These are phyloP conservation scores for Candida boleticola DNA, from an alignment of 805 yeast species.

Conservation along the genomic window DNA sequence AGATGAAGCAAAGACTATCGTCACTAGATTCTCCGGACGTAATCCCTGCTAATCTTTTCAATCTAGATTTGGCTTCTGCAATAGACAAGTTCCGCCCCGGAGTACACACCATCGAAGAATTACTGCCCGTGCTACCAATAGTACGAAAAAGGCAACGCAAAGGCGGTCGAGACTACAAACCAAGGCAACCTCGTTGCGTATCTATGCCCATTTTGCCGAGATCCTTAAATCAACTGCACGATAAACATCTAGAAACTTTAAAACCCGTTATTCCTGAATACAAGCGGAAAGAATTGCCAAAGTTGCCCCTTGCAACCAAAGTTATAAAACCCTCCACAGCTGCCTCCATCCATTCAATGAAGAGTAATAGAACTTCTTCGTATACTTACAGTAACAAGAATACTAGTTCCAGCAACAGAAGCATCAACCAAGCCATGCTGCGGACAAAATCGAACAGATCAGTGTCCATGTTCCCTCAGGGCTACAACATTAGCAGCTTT, in stretches of 20 bases:
- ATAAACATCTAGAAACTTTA: not conserved
- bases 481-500: not conserved
- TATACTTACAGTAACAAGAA: not conserved
- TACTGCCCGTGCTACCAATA: constrained; percentile 9
- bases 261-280: not conserved
- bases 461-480: constrained; percentile 2
- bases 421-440: not conserved
- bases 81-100: constrained; percentile 27
- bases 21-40: constrained; percentile 23
- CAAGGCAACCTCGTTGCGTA: not conserved
- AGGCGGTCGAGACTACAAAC: not conserved
- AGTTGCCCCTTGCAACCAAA: not conserved
- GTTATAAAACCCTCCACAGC: not conserved
- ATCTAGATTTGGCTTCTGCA: constrained; percentile 27
- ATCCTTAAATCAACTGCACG: not conserved
- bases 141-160: not conserved
- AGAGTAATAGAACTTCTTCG: not conserved
- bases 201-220: constrained; percentile 3
- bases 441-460: not conserved
- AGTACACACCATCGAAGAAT: constrained; percentile 20
- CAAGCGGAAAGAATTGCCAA: constrained; percentile 2
- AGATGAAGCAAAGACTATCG: constrained; percentile 19
- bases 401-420: too few species aligned
- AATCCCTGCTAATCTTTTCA: constrained; percentile 19
- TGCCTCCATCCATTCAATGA: not conserved